Base-by-base conservation (phyloP, 768 basidiomycete species). In the Mycena belliarum region DNA sequence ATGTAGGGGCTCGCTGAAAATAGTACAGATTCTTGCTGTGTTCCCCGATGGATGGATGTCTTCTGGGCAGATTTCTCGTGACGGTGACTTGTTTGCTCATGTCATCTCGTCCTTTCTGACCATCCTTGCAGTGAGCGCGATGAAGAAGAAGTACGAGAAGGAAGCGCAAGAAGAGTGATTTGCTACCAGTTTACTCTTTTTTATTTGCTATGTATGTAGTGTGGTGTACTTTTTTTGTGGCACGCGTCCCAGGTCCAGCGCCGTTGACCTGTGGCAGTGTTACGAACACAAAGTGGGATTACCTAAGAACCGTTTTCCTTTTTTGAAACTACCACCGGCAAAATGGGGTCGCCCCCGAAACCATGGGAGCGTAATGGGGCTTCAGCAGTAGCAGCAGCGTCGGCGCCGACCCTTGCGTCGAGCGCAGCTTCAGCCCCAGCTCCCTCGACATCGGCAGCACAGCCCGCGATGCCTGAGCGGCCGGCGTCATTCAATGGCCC, bases 281-380 rank as follows among this genome's bases (percentile, higher is more conserved):
- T n/a, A n/a, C n/a, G n/a, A n/a, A n/a, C 25, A 50, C 51, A 47
- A 52, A 14, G 51, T 24, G 29, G 10, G 37, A n/a, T 59, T 49
- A 59, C 43, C 2, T 57, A 57, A 59, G 21, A 28, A 1, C 23
- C 40, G 58, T 32, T 35, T 11, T 61, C 35, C 28, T 44, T 15
- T 37, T 54, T 37, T 23, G 18, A 35, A 14, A 65, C 72, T 9
- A 64, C 37, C 37, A 38, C 37, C 37, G 16, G 4, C 70, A 40
- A n/a, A n/a, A 92, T 93, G 91, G 84, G 81, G 35, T 91, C 91
- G 21, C 92, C 92, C 46, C 92, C 91, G 69, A 94, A 93, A 70
- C 93, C 92, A 63, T 95, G 92, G 93, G 93, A 95, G 71, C 82
- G 85, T 51, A 75, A 74, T 9, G 73, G 75, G 44, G 66, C 71